Base-by-base conservation (phyloP, 2,329 filamentous ascomycete genomes). In the Trichothecium sympodiale region DNA sequence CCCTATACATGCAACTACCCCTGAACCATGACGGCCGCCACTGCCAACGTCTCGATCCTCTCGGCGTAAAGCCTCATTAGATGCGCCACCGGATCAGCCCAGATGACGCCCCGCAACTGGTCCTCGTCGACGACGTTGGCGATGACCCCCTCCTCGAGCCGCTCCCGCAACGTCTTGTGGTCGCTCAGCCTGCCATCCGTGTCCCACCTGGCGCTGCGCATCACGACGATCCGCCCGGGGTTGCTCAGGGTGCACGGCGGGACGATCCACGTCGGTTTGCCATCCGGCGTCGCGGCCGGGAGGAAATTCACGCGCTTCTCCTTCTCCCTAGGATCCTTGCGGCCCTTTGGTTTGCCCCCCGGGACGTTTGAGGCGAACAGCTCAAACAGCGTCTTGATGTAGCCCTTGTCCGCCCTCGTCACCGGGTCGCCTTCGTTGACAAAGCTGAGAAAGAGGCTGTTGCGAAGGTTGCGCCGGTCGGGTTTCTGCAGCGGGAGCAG, bases 371-470 rank as follows among this genome's bases (percentile, higher is more conserved):
- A 67, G 1, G 76, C 70, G 38, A 85, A 80, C 0, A 93, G 64
- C 40, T 83, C 77, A 1, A 91, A 57, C 8, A 93, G 62, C 25
- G 75, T 83, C 42, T 71, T 72, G 13, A 93, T 66, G 46, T 93
- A 89, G 0, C 74, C 69, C 55, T 77, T 82, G 50, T 93, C 85
- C 0, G 84, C 84, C 18, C 86, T 64, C 0, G 74, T 69, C 0
- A 94, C 82, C 0, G 83, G 84, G 44, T 94, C 87, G 4, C 86
- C 86, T 54, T 94, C 85, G 50, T 94, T 94, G 47, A 88, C 66
- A 51, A 94, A 86, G 29, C 72, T 75, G 35, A 85, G 69, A 52
- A 94, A 94, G 4, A 89, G 53, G 38, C 77, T 86, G 50, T 83
- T 86, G 18, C 65, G 56, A 16, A 72, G 55, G 10, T 63, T 55